A percentile compares a stretch with the other conserved stretches of the same genome.
Conservation (phyloP, 2,329 filamentous ascomycete species). For the Sarocladium brachiariae region DNA sequence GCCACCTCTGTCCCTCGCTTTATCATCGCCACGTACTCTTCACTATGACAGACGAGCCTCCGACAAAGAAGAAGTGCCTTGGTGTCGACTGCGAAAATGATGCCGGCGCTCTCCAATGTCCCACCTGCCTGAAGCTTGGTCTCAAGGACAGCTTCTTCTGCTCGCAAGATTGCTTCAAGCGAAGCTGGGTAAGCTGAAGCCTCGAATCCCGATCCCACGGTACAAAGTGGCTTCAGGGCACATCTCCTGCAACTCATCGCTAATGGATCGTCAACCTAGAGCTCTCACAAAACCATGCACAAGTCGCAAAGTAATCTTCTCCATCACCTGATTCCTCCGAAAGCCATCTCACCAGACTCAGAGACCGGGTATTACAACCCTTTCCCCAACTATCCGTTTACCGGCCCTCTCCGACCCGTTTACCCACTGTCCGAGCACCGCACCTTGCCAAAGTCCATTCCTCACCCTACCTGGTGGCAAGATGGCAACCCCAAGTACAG, state of each 20-base stretch:
- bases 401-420: slow-evolving; percentile 75
- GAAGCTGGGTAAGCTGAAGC: slow-evolving; percentile 74
- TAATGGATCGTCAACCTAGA: slow-evolving; percentile 38
- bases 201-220: too few species aligned
- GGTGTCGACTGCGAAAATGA: slow-evolving; percentile 82
- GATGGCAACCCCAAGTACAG: slow-evolving; percentile 67
- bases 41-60: slow-evolving; percentile 42
- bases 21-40: not conserved
- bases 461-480: slow-evolving; percentile 78
- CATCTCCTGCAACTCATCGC: not conserved
- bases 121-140: slow-evolving; percentile 85
- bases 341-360: slow-evolving; percentile 85
- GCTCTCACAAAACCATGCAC: slow-evolving; percentile 63
- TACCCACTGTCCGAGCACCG: slow-evolving; percentile 74
- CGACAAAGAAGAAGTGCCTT: slow-evolving; percentile 63
- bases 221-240: too few species aligned
- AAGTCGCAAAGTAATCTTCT: slow-evolving; percentile 73
- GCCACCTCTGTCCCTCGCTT: not conserved
- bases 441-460: slow-evolving; percentile 71
- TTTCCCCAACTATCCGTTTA: slow-evolving; percentile 79
- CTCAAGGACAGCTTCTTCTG: slow-evolving; percentile 92
- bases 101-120: slow-evolving; percentile 81
- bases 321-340: slow-evolving; percentile 67
- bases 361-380: slow-evolving; percentile 86
- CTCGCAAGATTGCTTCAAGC: slow-evolving; percentile 97